These are phyloP conservation scores for Chlorokybus atmophyticus DNA, from an alignment of 139 green algal species.

Conservation along the genomic window DNA sequence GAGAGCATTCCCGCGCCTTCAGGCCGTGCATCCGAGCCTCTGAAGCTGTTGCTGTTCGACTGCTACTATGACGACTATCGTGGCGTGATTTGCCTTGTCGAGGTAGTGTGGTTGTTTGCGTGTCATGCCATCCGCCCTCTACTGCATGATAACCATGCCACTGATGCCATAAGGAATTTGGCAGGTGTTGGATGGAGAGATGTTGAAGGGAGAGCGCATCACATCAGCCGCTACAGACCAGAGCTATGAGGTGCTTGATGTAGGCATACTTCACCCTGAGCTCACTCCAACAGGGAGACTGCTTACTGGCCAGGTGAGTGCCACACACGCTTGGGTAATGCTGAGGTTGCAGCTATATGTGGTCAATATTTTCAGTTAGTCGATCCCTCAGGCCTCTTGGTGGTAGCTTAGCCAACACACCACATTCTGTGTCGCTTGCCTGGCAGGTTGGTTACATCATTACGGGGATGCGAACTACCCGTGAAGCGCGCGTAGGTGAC, in stretches of 20 bases:
- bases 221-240: slow-evolving; percentile 5
- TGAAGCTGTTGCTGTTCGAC: slow-evolving; percentile 77
- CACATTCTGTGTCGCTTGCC: too few relatives aligned
- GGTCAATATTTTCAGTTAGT: too few relatives aligned
- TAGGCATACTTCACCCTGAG: slow-evolving; percentile 29
- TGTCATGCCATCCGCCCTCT: too few relatives aligned
- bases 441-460: slow-evolving; percentile 44
- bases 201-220: slow-evolving; percentile 28
- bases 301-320: slow-evolving; percentile 18
- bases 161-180: too few relatives aligned
- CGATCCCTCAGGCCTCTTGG: too few relatives aligned
- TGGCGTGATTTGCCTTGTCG: slow-evolving; percentile 33
- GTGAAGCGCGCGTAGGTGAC: slow-evolving; percentile 30
- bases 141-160: too few relatives aligned
- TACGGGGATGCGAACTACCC: slow-evolving; percentile 63
- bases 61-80: slow-evolving; percentile 72
- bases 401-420: too few relatives aligned
- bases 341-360: too few relatives aligned
- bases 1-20: slow-evolving; percentile 35
- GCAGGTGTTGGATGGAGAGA: slow-evolving; percentile 32
- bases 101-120: too few relatives aligned
- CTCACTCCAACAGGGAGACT: slow-evolving; percentile 3
- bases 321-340: too few relatives aligned
- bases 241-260: slow-evolving; percentile 24
- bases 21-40: neutral